Percentiles rank a stretch among this genome's conserved stretches.
Evolutionary conservation across 768 basidiomycete species (phyloP).

Genomic region (Kwoniella sp.): DNA sequence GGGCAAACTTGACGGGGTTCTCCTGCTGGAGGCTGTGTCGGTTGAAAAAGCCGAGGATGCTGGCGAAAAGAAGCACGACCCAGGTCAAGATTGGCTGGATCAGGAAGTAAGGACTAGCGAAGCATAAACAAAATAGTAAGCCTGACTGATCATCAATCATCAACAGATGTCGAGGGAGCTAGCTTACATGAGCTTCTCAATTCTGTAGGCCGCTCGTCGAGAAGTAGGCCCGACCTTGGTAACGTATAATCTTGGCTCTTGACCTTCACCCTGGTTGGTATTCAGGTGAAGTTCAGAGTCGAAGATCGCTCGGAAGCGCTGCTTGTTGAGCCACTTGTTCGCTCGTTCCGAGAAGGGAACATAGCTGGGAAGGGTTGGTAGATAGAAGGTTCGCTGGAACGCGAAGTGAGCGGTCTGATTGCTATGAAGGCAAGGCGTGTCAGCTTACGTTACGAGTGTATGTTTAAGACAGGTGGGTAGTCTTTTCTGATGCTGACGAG

Average conservation of each 20-base stretch:
- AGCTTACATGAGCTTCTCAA: conserved; percentile 36
- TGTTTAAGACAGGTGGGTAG: too few relatives aligned
- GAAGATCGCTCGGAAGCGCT: conserved; percentile 9
- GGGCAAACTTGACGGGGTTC: conserved; percentile 8
- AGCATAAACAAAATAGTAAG: background rate
- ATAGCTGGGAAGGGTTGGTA: conserved; percentile 25
- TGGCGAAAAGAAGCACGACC: conserved; percentile 25
- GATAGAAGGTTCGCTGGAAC: conserved; percentile 24
- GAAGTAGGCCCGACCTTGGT: conserved; percentile 31
- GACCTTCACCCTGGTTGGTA: conserved; percentile 12
- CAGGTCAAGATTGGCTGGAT: conserved; percentile 30
- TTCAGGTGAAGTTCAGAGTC: conserved; percentile 26
- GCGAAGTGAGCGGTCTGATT: conserved; percentile 21
- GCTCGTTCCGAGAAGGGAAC: conserved; percentile 19
- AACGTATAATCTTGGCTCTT: conserved; percentile 29
- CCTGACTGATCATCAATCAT: too few relatives aligned
- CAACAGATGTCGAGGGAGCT: background rate
- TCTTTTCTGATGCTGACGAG: background rate
- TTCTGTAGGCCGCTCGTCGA: conserved; percentile 10
- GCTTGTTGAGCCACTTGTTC: conserved; percentile 16
- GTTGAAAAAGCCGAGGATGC: conserved; percentile 27
- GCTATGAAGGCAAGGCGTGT: conserved; percentile 5
- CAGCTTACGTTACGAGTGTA: background rate
- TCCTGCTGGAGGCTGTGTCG: conserved; percentile 22
- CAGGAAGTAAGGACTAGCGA: conserved; percentile 27